Percentiles rank a stretch among this genome's conserved stretches.
These are phyloP conservation scores for Termitomyces sp. DNA, from an alignment of 768 basidiomycete genomes.

Conservation along the genomic window DNA sequence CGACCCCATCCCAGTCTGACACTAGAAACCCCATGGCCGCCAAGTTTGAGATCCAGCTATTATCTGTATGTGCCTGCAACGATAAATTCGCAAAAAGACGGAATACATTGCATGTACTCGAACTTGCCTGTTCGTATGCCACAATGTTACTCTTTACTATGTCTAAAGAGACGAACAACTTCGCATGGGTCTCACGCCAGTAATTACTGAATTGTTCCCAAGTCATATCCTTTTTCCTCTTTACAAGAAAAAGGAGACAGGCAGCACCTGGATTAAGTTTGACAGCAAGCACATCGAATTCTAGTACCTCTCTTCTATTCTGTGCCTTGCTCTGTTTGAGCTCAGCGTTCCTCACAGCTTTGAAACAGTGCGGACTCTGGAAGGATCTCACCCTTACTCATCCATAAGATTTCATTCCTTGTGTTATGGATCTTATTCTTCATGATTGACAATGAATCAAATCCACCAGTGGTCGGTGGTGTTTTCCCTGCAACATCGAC, in stretches of 20 bases:
- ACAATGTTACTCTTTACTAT: conserved; percentile 28
- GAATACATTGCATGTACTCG: background rate
- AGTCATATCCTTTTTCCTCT: conserved; percentile 21
- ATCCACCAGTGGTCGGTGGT: too few relatives aligned
- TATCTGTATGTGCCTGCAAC: conserved; percentile 19
- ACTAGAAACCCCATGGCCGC: conserved; percentile 12
- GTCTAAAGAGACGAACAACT: conserved; percentile 23
- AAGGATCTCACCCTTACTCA: too few relatives aligned
- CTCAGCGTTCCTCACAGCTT: too few relatives aligned
- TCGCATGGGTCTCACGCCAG: conserved; percentile 24
- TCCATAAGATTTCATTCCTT: too few relatives aligned
- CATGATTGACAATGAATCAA: too few relatives aligned
- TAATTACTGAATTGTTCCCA: conserved; percentile 26
- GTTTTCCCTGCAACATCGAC: too few relatives aligned
- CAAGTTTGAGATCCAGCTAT: background rate
- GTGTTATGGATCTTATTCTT: too few relatives aligned
- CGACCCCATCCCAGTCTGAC: conserved; percentile 24
- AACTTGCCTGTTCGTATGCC: conserved; percentile 26
- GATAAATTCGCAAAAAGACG: background rate
- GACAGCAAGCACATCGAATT: too few relatives aligned
- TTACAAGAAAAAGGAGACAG: conserved; percentile 22
- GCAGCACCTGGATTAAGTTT: conserved; percentile 2
- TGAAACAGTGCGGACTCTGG: too few relatives aligned
- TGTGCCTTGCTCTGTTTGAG: too few relatives aligned
- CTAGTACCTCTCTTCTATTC: too few relatives aligned